Evolutionary conservation across 306 rosid species (phyloP).

Genomic region (Oxytropis ochrocephala): DNA sequence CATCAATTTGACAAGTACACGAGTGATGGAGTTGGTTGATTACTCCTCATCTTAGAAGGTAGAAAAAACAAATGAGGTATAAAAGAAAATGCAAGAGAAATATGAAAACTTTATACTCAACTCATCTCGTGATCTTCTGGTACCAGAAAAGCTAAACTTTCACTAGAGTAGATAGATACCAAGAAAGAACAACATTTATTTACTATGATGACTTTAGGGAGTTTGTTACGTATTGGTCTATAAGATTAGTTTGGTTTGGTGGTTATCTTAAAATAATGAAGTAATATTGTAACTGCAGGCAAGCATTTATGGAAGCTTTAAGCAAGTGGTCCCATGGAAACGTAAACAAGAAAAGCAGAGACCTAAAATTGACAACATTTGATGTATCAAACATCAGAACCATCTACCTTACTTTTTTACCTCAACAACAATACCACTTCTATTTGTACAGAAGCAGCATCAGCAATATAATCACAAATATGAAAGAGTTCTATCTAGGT

Average conservation of each 20-base stretch:
- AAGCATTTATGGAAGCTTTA: conserved; percentile 54
- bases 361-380: neutral
- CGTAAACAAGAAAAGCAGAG: conserved; percentile 43
- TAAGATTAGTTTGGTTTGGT: neutral
- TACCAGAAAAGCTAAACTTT: neutral
- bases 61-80: no score
- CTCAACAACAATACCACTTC: neutral
- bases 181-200: neutral
- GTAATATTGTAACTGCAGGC: conserved; percentile 34
- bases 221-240: neutral
- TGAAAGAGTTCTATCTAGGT: neutral
- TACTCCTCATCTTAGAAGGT: no score
- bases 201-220: neutral
- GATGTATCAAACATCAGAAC: neutral
- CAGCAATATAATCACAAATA: neutral
- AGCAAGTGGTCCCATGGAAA: conserved; percentile 68
- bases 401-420: neutral
- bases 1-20: no score
- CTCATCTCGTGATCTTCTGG: neutral
- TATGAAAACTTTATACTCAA: neutral
- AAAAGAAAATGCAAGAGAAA: neutral
- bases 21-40: no score
- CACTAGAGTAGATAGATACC: conserved; percentile 3
- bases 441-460: neutral
- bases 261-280: conserved; percentile 1